A percentile compares a stretch with the other conserved stretches of the same genome.
Conservation (phyloP, 1,284 basidiomycete species). For the Gomphus sp. region DNA sequence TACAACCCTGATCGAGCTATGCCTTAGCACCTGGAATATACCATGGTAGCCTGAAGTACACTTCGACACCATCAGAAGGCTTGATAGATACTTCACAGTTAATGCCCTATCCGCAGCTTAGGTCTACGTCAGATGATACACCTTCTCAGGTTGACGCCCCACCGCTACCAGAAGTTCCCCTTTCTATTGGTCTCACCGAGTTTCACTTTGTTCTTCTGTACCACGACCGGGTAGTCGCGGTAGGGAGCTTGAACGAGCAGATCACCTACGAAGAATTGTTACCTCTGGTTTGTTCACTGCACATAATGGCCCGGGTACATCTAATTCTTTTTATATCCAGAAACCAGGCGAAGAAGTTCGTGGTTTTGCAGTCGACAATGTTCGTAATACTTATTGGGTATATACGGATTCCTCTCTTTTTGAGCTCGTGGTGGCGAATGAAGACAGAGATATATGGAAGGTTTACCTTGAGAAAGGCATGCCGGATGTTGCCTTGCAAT, state of each 20-base stretch:
- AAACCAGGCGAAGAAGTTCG: slow-evolving; percentile 64
- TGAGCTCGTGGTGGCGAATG: slow-evolving; percentile 81
- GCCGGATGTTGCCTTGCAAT: slow-evolving; percentile 71
- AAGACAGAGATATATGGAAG: slow-evolving; percentile 93
- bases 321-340: slow-evolving; percentile 28
- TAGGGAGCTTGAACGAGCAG: slow-evolving; percentile 77
- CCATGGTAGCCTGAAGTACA: slow-evolving; percentile 67
- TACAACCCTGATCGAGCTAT: neutral
- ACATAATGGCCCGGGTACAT: neutral
- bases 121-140: slow-evolving; percentile 21
- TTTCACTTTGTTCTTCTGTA: slow-evolving; percentile 92
- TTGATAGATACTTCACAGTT: slow-evolving; percentile 72
- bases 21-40: slow-evolving; percentile 72
- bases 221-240: slow-evolving; percentile 66
- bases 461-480: slow-evolving; percentile 77
- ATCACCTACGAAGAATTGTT: slow-evolving; percentile 79
- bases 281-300: slow-evolving; percentile 51
- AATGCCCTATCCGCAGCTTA: slow-evolving; percentile 47
- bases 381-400: slow-evolving; percentile 90
- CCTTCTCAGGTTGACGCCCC: slow-evolving; percentile 15
- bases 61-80: slow-evolving; percentile 52
- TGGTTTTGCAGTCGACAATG: slow-evolving; percentile 74
- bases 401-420: slow-evolving; percentile 87
- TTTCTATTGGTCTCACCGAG: slow-evolving; percentile 80
- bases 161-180: slow-evolving; percentile 35